Evolutionary conservation across 2,329 filamentous ascomycete genomes (phyloP).

Genomic region (Anisogramma anomala): DNA sequence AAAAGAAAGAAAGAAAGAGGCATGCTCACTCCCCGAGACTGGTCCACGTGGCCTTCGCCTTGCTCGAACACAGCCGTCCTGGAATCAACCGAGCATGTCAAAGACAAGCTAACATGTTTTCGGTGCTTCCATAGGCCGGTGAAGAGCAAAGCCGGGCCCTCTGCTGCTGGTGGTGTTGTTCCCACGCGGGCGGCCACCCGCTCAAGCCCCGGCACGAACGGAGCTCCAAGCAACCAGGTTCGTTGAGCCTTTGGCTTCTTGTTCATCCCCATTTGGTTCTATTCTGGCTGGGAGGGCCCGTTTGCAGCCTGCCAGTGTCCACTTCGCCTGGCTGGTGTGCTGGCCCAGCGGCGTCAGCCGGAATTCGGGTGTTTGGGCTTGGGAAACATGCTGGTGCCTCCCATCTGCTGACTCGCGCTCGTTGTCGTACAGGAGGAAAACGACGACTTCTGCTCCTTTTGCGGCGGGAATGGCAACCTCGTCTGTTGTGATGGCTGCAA

Average conservation of each 20-base stretch:
- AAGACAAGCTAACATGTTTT: slow-evolving; percentile 9
- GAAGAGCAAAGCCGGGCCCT: slow-evolving; percentile 57
- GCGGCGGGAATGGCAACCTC: slow-evolving; percentile 70
- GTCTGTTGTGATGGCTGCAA: slow-evolving; percentile 91
- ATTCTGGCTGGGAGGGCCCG: not conserved
- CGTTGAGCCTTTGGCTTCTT: slow-evolving; percentile 19
- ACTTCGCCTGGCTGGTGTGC: slow-evolving; percentile 3
- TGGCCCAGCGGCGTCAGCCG: slow-evolving; percentile 7
- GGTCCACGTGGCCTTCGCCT: no score
- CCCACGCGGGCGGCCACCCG: slow-evolving; percentile 55
- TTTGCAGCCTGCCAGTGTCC: slow-evolving; percentile 1
- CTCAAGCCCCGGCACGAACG: slow-evolving; percentile 49
- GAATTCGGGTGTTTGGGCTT: slow-evolving; percentile 11
- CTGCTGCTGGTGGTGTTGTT: slow-evolving; percentile 42
- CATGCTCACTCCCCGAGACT: no score
- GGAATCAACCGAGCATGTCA: not conserved
- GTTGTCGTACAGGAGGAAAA: slow-evolving; percentile 56
- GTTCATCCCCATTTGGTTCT: slow-evolving; percentile 4
- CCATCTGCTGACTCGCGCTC: slow-evolving; percentile 5
- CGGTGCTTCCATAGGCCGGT: slow-evolving; percentile 44
- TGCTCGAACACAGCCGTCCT: not conserved
- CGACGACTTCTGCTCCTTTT: slow-evolving; percentile 82
- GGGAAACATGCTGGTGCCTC: slow-evolving; percentile 4
- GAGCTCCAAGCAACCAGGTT: slow-evolving; percentile 42
- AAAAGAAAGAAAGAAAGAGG: no score